Base-by-base conservation (phyloP, 140 eudicot species). In the Cichorium intybus region DNA sequence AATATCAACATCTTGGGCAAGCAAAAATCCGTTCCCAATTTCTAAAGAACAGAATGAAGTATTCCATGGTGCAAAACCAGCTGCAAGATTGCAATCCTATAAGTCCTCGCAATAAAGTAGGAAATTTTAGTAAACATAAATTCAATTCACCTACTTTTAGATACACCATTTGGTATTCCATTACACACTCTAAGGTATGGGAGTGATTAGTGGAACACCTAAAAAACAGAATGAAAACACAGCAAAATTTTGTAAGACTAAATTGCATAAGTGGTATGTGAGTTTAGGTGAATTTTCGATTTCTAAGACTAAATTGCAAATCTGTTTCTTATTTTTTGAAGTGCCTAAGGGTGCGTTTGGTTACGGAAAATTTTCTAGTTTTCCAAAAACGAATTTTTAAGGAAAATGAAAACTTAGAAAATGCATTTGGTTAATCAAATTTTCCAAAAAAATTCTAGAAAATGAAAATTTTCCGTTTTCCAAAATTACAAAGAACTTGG, bases 121-220 rank as follows among this genome's bases (percentile, higher is more conserved):
- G 7, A 6, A 35, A 73, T n/a, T 39, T 23, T 26, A 53, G 41
- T 10, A 51, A 47, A 29, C 20, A 20, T n/a, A 77, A 16, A 26
- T 51, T 52, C 2, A 37, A 64, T 55, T 7, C 24, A 26, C 78
- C 12, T 64, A 91, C 95, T 92, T 80, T 79, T 18, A 91, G 78
- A 77, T 85, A 78, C 15, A 90, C 95, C 75, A 91, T 81, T 61
- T 91, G 95, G 62, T 80, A 87, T 62, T 85, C 96, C 69, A 77
- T 83, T 73, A 85, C 95, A n/a, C n/a, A 24, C 96, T 87, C 95
- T 24, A 43, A 68, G 29, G 3, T 27, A 59, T 24, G 31, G 14
- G 33, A 35, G 6, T 23, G 52, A 46, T 71, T 67, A 69, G 31
- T 17, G 1, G 60, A 59, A 46, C 6, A 21, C 4, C 37, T 15